Conservation (phyloP, 2,329 filamentous ascomycete genomes). For the Clonostachys sp. region DNA sequence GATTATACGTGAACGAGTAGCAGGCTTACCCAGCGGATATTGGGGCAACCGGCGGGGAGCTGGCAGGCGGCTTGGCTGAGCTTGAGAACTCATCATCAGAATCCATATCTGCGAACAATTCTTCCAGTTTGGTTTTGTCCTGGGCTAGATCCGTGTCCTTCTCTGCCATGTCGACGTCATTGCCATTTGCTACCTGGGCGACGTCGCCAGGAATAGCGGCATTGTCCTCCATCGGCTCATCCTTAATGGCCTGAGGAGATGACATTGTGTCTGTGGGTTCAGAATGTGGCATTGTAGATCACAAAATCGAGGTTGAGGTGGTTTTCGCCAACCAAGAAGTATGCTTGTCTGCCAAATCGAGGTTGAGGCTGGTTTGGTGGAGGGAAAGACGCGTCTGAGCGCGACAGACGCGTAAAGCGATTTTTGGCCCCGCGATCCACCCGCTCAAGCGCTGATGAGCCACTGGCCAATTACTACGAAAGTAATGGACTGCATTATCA, state of each 20-base stretch:
- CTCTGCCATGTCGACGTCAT: slow-evolving; percentile 31
- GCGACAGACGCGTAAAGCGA: slow-evolving; percentile 4
- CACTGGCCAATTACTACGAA: too few species aligned
- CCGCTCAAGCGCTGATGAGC: too few species aligned
- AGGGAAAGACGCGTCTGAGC: slow-evolving; percentile 2
- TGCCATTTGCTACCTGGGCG: slow-evolving; percentile 14
- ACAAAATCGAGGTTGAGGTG: not conserved
- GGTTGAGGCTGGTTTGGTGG: not conserved
- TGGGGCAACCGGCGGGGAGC: not conserved
- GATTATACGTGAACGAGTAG: too few species aligned
- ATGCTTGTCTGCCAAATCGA: not conserved
- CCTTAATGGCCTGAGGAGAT: slow-evolving; percentile 17
- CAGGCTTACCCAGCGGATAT: not conserved
- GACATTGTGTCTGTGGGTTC: slow-evolving; percentile 21
- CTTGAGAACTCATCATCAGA: slow-evolving; percentile 59
- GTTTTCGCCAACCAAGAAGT: not conserved
- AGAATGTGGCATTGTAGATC: slow-evolving; percentile 38
- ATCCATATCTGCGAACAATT: slow-evolving; percentile 53
- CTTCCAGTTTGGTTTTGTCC: slow-evolving; percentile 49
- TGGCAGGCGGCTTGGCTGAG: not conserved
- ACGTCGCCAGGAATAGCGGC: slow-evolving; percentile 15
- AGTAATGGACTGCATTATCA: too few species aligned
- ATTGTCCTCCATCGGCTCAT: slow-evolving; percentile 27
- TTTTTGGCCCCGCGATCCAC: not conserved
- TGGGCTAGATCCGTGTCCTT: slow-evolving; percentile 17